Percentiles rank a stretch among this genome's conserved stretches.
These are phyloP conservation scores for Zarea fungicola DNA, from an alignment of 2,329 filamentous ascomycete species.

Conservation along the genomic window DNA sequence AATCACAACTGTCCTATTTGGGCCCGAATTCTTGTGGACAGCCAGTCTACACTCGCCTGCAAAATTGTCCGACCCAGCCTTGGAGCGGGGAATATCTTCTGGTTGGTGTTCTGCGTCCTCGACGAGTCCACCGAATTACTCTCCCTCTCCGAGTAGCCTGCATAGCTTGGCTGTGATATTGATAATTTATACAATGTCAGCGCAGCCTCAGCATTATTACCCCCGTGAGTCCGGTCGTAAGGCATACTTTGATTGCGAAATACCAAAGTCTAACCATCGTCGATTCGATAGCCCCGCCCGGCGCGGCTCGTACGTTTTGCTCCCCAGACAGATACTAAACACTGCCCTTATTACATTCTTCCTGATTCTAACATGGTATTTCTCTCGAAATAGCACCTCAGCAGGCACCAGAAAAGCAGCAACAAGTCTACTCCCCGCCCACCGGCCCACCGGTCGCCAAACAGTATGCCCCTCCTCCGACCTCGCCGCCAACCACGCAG, in stretches of 20 bases:
- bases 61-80: background rate
- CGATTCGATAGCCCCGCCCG: conserved; percentile 34
- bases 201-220: conserved; percentile 37
- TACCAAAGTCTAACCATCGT: conserved; percentile 4
- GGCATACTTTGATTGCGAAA: conserved; percentile 12
- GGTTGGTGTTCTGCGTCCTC: no score
- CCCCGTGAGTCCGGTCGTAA: conserved; percentile 34
- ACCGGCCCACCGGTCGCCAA: conserved; percentile 6
- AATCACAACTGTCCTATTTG: no score
- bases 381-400: conserved; percentile 6
- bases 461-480: background rate
- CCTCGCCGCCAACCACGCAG: conserved; percentile 14
- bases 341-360: background rate
- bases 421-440: conserved; percentile 19
- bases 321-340: background rate
- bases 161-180: no score
- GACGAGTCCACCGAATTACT: no score
- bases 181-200: conserved; percentile 30
- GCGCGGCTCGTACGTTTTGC: conserved; percentile 21
- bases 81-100: conserved; percentile 8
- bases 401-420: conserved; percentile 12
- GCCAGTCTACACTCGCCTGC: conserved; percentile 1
- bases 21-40: no score
- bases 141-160: no score
- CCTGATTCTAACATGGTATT: conserved; percentile 14